Percentiles rank a stretch among this genome's conserved stretches.
These are phyloP conservation scores for Populus nigra DNA, from an alignment of 345 rosid species.

Conservation along the genomic window DNA sequence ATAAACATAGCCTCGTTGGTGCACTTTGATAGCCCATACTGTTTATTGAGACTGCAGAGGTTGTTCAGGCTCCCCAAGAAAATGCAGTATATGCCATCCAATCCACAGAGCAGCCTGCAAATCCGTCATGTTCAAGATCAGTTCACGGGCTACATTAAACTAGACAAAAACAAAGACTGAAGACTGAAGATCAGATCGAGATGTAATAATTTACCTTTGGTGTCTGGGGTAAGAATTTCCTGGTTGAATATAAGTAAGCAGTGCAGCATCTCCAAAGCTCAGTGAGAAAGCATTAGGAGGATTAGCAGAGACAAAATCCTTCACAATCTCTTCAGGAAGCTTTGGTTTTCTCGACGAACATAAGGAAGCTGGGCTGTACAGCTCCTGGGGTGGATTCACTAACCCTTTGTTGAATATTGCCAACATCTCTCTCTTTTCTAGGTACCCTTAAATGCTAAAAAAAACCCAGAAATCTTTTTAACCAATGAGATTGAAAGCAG, in stretches of 20 bases:
- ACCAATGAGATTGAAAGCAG: neutral
- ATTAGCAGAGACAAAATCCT: conserved; percentile 55
- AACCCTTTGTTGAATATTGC: conserved; percentile 77
- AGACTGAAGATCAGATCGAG: neutral
- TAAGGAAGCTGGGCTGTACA: conserved; percentile 75
- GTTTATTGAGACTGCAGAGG: conserved; percentile 54
- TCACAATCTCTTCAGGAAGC: conserved; percentile 62
- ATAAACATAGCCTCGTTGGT: conserved; percentile 77
- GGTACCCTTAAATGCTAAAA: neutral
- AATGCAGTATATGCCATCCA: conserved; percentile 74
- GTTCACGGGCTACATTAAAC: neutral
- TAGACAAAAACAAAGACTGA: neutral
- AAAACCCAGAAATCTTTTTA: neutral
- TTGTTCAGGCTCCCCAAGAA: conserved; percentile 75
- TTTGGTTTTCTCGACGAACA: conserved; percentile 44
- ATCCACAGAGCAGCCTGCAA: conserved; percentile 74
- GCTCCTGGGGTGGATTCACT: conserved; percentile 90
- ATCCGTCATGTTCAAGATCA: neutral
- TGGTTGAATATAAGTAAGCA: conserved; percentile 55
- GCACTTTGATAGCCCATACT: conserved; percentile 72
- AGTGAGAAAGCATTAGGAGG: conserved; percentile 59
- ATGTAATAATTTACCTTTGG: conserved; percentile 45
- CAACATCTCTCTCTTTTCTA: conserved; percentile 52
- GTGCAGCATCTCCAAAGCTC: conserved; percentile 66
- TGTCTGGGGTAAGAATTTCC: conserved; percentile 31